A percentile compares a stretch with the other conserved stretches of the same genome.
phyloP scores from a whole-genome alignment of 2,329 filamentous ascomycete genomes.

The Alternaria sp. region DNA sequence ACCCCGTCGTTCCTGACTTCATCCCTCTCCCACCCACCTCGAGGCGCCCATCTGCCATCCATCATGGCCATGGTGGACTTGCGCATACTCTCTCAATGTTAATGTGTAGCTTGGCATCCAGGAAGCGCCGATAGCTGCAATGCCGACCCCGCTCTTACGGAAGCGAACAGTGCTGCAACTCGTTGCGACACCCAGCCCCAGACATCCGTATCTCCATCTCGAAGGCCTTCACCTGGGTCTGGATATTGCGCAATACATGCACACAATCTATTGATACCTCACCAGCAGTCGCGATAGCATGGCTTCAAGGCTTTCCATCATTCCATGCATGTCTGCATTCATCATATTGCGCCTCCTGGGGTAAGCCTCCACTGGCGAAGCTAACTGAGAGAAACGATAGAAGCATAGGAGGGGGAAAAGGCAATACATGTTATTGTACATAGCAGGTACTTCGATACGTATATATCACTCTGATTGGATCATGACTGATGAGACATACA shows the following conservation, averaged over 20 bases:
- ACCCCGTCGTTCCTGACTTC: constrained; percentile 20
- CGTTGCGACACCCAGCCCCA: constrained; percentile 4
- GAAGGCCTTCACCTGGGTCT: neutral
- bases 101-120: constrained; percentile 9
- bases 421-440: neutral
- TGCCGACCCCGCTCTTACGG: constrained; percentile 15
- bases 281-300: neutral
- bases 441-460: neutral
- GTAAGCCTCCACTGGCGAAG: neutral
- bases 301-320: neutral
- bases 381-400: neutral
- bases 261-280: neutral
- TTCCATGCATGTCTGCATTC: neutral
- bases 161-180: constrained; percentile 11
- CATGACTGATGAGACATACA: constrained; percentile 7
- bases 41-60: neutral
- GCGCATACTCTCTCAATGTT: constrained; percentile 1
- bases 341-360: neutral
- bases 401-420: neutral
- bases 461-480: neutral
- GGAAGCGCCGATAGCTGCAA: constrained; percentile 7
- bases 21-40: constrained; percentile 7
- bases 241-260: neutral
- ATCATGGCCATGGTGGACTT: constrained; percentile 1
- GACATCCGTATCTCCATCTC: neutral